These are phyloP conservation scores for Naganishia vaughanmartiniae DNA, from an alignment of 768 basidiomycete species.

Conservation along the genomic window DNA sequence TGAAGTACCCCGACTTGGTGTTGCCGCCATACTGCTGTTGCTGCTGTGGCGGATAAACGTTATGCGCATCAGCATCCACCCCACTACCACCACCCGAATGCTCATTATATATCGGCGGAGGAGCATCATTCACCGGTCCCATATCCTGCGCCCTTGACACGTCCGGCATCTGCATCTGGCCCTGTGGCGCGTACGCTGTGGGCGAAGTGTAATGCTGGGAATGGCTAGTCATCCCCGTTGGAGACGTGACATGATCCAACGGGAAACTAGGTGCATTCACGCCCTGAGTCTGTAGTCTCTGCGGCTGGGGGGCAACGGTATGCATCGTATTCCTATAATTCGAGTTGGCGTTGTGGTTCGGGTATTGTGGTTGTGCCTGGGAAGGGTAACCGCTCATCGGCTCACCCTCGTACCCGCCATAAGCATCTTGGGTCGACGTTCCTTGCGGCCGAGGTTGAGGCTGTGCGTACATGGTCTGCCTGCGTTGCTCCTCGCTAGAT, in stretches of 20 bases:
- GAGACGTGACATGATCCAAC: neutral
- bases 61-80: neutral
- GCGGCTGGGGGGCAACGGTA: constrained; percentile 9
- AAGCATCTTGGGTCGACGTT: neutral
- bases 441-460: too few species aligned
- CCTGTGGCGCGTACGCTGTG: neutral
- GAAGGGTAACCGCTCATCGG: neutral
- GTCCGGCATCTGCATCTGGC: neutral
- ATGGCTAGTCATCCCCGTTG: neutral
- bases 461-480: neutral
- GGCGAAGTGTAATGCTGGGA: neutral
- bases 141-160: constrained; percentile 2
- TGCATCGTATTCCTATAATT: too few species aligned
- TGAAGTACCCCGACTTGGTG: constrained; percentile 15
- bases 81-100: neutral
- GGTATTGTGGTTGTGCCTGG: neutral
- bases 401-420: constrained; percentile 3
- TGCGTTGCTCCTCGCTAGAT: neutral
- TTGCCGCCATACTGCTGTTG: neutral
- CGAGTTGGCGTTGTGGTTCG: neutral
- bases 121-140: constrained; percentile 8
- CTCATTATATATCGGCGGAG: constrained; percentile 2
- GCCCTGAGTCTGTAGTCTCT: neutral
- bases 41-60: neutral
- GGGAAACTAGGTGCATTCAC: neutral